Conservation (phyloP, 305 asterid species). For the Solanum hybrid region DNA sequence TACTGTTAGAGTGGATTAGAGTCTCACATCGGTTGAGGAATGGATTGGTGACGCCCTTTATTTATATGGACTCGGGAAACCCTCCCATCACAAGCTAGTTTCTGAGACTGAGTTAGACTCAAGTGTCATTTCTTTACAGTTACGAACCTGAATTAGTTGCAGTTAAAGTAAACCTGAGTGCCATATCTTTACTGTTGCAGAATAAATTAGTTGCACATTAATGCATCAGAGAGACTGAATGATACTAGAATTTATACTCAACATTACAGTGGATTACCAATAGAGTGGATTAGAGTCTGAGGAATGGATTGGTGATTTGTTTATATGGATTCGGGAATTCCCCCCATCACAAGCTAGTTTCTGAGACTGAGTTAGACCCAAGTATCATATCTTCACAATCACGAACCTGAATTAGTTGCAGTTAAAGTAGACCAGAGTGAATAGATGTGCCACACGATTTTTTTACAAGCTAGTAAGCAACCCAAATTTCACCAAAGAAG, state of each 20-base stretch:
- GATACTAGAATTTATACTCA: too few relatives aligned
- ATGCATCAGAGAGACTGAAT: too few relatives aligned
- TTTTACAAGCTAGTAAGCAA: neutral
- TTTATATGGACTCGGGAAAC: too few relatives aligned
- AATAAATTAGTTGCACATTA: too few relatives aligned
- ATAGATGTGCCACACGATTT: too few relatives aligned
- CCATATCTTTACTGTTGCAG: too few relatives aligned
- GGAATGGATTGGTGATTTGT: neutral
- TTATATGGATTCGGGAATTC: accelerated
- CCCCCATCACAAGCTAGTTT: neutral
- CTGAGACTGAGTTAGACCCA: neutral
- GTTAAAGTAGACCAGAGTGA: neutral
- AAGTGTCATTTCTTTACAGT: neutral
- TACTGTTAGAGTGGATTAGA: neutral
- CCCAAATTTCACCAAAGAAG: neutral
- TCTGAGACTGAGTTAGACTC: neutral
- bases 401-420: too few relatives aligned
- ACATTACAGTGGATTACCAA: neutral
- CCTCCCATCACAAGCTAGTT: neutral
- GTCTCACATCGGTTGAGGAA: neutral
- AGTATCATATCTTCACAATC: too few relatives aligned
- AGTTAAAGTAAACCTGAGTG: too few relatives aligned
- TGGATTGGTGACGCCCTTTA: neutral
- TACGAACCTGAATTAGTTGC: too few relatives aligned
- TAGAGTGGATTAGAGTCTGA: neutral